Evolutionary conservation across 2,329 filamentous ascomycete species (phyloP).

Genomic region (Thielaviopsis ethacetica): DNA sequence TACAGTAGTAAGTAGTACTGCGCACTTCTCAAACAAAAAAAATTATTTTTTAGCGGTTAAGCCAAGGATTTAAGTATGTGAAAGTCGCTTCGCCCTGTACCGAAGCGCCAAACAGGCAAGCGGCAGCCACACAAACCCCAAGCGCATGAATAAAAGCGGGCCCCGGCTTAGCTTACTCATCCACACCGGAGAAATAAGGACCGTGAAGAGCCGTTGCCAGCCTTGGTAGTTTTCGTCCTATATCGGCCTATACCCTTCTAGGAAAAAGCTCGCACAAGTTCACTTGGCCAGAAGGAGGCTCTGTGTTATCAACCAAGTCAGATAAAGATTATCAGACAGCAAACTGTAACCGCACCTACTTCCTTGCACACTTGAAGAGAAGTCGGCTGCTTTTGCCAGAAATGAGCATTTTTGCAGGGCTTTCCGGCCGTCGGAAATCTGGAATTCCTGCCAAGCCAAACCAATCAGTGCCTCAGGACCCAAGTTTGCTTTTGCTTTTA

Average conservation of each 20-base stretch:
- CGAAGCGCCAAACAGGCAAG: conserved; percentile 10
- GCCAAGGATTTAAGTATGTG: neutral
- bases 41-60: neutral
- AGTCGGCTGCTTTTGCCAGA: neutral
- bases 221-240: conserved; percentile 11
- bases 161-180: conserved; percentile 5
- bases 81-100: conserved; percentile 10
- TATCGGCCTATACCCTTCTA: conserved; percentile 7
- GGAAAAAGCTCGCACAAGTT: neutral
- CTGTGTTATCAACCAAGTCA: neutral
- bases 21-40: neutral
- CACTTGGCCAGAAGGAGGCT: neutral
- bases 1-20: too few species aligned
- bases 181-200: conserved; percentile 10
- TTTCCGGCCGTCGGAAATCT: neutral
- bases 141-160: neutral
- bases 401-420: neutral
- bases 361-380: too few species aligned
- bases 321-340: neutral
- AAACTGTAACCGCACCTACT: neutral
- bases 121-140: conserved; percentile 1
- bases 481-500: neutral
- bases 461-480: conserved; percentile 2
- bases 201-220: conserved; percentile 10
- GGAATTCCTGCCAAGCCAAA: neutral